A percentile compares a stretch with the other conserved stretches of the same genome.
Evolutionary conservation across 2,329 filamentous ascomycete species (phyloP).

Genomic region (Aureobasidium uvarum): DNA sequence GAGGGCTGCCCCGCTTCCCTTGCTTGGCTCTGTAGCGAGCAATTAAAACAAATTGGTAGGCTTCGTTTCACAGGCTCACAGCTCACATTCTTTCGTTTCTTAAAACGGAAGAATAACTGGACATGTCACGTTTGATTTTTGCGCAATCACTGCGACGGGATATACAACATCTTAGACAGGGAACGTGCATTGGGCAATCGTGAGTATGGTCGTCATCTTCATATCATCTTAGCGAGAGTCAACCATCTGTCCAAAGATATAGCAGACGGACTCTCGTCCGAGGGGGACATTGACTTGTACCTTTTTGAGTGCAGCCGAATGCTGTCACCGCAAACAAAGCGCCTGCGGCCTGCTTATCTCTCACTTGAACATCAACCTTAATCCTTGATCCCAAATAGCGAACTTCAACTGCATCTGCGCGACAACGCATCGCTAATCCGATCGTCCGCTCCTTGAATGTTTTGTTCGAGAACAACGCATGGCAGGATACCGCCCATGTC

Average conservation of each 20-base stretch:
- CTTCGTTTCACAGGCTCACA: constrained; percentile 26
- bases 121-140: constrained; percentile 24
- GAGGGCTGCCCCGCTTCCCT: constrained; percentile 24
- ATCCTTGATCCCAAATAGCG: too few relatives aligned
- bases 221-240: constrained; percentile 9
- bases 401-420: background rate
- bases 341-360: background rate
- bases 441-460: background rate
- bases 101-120: constrained; percentile 19
- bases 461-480: background rate
- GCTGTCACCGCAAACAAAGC: background rate
- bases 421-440: background rate
- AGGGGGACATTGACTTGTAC: background rate
- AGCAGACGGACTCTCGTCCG: constrained; percentile 10
- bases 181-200: constrained; percentile 12
- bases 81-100: constrained; percentile 24
- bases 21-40: constrained; percentile 21
- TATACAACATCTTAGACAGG: constrained; percentile 21
- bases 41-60: constrained; percentile 21
- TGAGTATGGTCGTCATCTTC: constrained; percentile 13
- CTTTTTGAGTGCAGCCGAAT: background rate
- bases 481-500: background rate
- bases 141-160: constrained; percentile 11
- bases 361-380: background rate
- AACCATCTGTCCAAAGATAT: background rate